These are phyloP conservation scores for Phytophthora parvispora DNA, from an alignment of 352 stramenopile species.

Conservation along the genomic window DNA sequence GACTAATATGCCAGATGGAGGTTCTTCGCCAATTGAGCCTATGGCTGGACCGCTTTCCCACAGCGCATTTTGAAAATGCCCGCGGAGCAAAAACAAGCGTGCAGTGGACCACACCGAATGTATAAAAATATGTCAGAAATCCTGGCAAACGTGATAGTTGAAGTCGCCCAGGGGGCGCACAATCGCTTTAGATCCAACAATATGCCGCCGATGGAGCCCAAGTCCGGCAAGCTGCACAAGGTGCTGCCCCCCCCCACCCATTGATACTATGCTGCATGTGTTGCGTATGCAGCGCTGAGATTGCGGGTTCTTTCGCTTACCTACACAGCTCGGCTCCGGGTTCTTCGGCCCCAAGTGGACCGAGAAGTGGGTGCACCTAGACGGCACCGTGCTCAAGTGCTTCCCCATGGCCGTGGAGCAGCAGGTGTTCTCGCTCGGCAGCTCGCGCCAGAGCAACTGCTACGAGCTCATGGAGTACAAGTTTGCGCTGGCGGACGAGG, in stretches of 20 bases:
- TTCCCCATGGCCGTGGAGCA: constrained; percentile 77
- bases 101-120: constrained; percentile 4
- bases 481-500: constrained; percentile 56
- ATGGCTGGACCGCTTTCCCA: constrained; percentile 10
- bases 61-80: constrained; percentile 27
- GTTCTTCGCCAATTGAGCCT: neutral
- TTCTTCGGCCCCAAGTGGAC: constrained; percentile 83
- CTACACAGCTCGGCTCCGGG: constrained; percentile 51
- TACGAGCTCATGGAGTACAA: constrained; percentile 62
- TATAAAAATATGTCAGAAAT: constrained; percentile 2
- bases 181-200: too few species aligned
- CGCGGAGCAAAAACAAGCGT: constrained; percentile 19
- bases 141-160: constrained; percentile 19
- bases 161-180: constrained; percentile 23
- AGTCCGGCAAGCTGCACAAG: constrained; percentile 78
- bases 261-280: neutral
- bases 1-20: neutral
- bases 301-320: neutral
- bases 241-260: constrained; percentile 34
- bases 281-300: neutral
- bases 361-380: constrained; percentile 85
- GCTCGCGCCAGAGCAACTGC: constrained; percentile 52
- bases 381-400: constrained; percentile 77
- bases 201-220: constrained; percentile 55
- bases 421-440: constrained; percentile 66